phyloP scores from a whole-genome alignment of 164 flowering plant genomes.

The Stephania cephalantha region DNA sequence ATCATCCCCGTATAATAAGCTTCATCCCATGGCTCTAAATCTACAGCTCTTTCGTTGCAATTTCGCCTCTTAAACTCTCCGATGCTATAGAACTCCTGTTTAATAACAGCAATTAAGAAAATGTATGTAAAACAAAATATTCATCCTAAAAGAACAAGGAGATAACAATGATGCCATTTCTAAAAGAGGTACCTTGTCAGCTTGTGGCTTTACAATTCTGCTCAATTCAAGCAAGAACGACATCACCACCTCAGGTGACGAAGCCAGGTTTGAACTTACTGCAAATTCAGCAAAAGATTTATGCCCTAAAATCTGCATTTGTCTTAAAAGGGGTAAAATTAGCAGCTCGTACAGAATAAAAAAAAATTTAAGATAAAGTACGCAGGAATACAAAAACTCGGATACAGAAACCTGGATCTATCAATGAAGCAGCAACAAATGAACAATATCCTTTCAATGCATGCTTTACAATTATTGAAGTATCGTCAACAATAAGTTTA shows the following conservation, averaged over 20 bases:
- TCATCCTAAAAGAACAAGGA: background rate
- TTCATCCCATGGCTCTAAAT: constrained; percentile 96
- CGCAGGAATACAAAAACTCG: background rate
- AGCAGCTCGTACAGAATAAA: background rate
- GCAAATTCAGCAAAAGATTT: constrained; percentile 79
- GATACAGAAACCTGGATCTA: background rate
- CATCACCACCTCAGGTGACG: constrained; percentile 74
- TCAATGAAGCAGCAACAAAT: too few relatives aligned
- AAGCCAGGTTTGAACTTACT: constrained; percentile 64
- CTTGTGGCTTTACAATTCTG: constrained; percentile 53
- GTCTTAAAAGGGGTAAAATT: constrained; percentile 11
- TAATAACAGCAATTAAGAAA: background rate
- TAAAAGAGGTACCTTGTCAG: constrained; percentile 62
- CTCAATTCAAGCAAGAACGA: constrained; percentile 78
- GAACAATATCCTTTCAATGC: too few relatives aligned
- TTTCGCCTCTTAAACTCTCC: constrained; percentile 51
- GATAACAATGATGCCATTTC: constrained; percentile 29
- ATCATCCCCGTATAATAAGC: constrained; percentile 73
- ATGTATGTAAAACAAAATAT: background rate
- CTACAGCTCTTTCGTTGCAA: constrained; percentile 35
- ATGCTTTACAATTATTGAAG: too few relatives aligned
- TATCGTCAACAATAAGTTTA: too few relatives aligned
- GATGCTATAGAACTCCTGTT: constrained; percentile 63
- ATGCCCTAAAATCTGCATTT: constrained; percentile 71
- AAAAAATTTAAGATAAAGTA: background rate